phyloP scores from a whole-genome alignment of 306 rosid genomes.

The Parietaria judaica region DNA sequence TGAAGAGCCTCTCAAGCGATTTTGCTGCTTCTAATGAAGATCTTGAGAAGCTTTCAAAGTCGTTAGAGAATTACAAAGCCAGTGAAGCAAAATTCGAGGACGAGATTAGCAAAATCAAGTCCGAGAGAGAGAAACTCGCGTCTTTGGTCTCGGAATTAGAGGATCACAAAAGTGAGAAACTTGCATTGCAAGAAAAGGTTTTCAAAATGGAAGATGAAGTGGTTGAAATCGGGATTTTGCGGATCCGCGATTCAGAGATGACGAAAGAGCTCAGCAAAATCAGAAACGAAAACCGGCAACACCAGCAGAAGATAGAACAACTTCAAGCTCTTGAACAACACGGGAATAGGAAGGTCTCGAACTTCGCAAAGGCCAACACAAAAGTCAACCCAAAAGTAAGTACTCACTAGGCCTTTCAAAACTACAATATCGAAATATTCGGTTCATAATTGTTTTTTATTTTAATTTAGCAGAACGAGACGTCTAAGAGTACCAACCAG shows the following conservation, averaged over 20 bases:
- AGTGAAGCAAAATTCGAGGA: conserved; percentile 29
- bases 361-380: conserved; percentile 21
- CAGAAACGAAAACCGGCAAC: conserved; percentile 16
- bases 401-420: conserved; percentile 20
- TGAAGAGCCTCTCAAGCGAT: conserved; percentile 20
- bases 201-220: conserved; percentile 18
- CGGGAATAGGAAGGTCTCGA: conserved; percentile 20
- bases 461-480: conserved; percentile 37
- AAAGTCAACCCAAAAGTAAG: conserved; percentile 44
- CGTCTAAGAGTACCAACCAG: conserved; percentile 43
- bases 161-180: conserved; percentile 20
- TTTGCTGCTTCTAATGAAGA: conserved; percentile 23
- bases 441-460: conserved; percentile 12
- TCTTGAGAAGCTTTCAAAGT: conserved; percentile 22
- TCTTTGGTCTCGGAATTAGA: conserved; percentile 24
- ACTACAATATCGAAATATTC: conserved; percentile 15
- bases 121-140: conserved; percentile 26
- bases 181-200: conserved; percentile 27
- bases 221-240: conserved; percentile 13
- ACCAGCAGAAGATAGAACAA: conserved; percentile 23
- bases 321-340: conserved; percentile 27
- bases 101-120: conserved; percentile 19
- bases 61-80: conserved; percentile 27
- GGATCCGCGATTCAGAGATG: conserved; percentile 14
- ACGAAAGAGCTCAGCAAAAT: conserved; percentile 25